Percentiles rank a stretch among this genome's conserved stretches.
Conservation (phyloP, 768 basidiomycete genomes). For the Hericium alpestre region DNA sequence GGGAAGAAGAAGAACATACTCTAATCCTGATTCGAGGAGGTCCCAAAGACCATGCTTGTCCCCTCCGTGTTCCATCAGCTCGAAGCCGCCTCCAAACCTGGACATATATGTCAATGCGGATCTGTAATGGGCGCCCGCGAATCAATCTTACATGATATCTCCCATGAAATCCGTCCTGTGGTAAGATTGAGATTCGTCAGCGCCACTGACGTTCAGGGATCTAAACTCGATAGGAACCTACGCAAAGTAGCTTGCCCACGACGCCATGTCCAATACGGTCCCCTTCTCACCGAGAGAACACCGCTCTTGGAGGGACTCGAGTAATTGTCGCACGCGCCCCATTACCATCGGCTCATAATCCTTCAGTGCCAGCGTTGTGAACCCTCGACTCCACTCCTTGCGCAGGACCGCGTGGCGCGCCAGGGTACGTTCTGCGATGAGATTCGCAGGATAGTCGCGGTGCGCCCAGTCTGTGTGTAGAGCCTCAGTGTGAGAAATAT, state of each 20-base stretch:
- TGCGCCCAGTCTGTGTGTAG: not conserved
- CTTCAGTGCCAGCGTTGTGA: constrained; percentile 18
- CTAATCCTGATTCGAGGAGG: constrained; percentile 32
- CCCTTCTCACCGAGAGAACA: not conserved
- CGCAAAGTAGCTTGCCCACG: constrained; percentile 19
- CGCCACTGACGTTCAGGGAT: not conserved
- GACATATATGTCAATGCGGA: no score
- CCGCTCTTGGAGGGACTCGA: constrained; percentile 12
- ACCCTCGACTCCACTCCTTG: constrained; percentile 21
- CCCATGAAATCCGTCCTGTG: constrained; percentile 11
- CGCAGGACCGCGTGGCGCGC: constrained; percentile 18
- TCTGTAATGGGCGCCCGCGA: no score
- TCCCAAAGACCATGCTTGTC: constrained; percentile 35
- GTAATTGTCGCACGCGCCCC: constrained; percentile 16
- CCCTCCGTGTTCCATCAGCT: constrained; percentile 24
- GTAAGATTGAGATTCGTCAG: not conserved
- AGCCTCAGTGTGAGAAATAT: not conserved
- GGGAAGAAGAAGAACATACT: constrained; percentile 18
- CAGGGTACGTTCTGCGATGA: constrained; percentile 4
- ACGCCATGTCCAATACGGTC: constrained; percentile 11
- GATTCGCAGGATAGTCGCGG: not conserved
- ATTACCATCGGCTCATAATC: constrained; percentile 17
- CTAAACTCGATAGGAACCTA: constrained; percentile 3
- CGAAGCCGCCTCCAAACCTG: constrained; percentile 25
- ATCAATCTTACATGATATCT: not conserved